Conservation (phyloP, 257 asterid species). For the Ballota nigra region DNA sequence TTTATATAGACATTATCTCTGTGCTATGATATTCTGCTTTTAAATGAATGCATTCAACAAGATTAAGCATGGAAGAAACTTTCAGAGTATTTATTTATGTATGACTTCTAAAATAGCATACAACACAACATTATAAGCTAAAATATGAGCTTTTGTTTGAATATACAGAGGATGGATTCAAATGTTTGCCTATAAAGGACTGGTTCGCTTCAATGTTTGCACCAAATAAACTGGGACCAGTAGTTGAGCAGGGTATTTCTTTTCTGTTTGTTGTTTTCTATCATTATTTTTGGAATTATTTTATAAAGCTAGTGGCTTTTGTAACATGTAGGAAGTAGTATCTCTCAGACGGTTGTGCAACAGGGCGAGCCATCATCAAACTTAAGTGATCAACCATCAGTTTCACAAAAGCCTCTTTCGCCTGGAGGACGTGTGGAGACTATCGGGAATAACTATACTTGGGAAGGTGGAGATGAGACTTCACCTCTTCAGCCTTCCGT, state of each 20-base stretch:
- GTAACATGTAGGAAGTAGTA: constrained; percentile 38
- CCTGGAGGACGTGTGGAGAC: constrained; percentile 17
- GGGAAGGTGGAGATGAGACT: constrained; percentile 9
- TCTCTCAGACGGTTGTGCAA: constrained; percentile 15
- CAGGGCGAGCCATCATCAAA: constrained; percentile 22
- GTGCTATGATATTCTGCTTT: neutral
- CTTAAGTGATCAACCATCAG: constrained; percentile 22
- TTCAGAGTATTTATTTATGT: neutral
- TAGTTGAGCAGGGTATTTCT: constrained; percentile 49
- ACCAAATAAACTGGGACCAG: constrained; percentile 41
- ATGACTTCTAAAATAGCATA: neutral
- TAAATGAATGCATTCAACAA: neutral
- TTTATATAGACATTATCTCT: neutral
- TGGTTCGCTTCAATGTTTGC: constrained; percentile 56
- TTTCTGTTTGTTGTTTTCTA: neutral
- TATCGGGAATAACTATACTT: neutral
- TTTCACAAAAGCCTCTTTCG: constrained; percentile 4
- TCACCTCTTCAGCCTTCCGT: constrained; percentile 18
- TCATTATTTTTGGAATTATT: neutral
- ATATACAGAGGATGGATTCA: constrained; percentile 54
- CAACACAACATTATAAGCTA: neutral
- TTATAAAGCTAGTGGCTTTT: constrained; percentile 20
- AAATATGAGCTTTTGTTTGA: neutral
- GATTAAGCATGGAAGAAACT: neutral
- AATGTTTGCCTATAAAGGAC: constrained; percentile 33